Evolutionary conservation across 2,329 filamentous ascomycete species (phyloP), one percentile per base, ranked within the genome.

Genomic region (Paecilomyces fulvus): DNA sequence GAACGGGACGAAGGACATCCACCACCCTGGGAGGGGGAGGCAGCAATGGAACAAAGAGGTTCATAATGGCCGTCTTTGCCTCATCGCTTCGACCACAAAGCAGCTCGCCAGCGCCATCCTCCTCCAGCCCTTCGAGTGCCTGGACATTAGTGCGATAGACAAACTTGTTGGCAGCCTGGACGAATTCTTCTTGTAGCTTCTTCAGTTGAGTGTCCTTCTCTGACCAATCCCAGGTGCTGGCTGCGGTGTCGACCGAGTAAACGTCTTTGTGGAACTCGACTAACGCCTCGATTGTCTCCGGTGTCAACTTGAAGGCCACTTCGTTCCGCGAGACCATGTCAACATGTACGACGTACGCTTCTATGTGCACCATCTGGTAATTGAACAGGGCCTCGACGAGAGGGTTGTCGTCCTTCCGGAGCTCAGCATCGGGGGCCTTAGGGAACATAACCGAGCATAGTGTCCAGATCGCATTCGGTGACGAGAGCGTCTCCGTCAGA

Each of bases 261-360:
- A 97, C 83, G 62, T 96, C 90, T 80, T 94, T 92, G 83, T 99
- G 94, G 75, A 95, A 95, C 72, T 96, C 90, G 72, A 96, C 87
- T 62, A 99, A 83, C 54, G 89, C 78, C 68, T 96, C 91, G 76
- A 99, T 99, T 60, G 92, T 91, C 72, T 97, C 94, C 57, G 87
- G 84, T 23, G 92, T 97, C 68, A 99, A 83, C 83, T 99, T 99
- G 83, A 92, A 97, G 64, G 92, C 94, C 68, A 99, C 91, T 79
- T 97, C 94, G 73, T 95, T 94, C 75, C 92, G 88, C 67, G 95
- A 85, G 58, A 99, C 92, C 91, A 97, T 96, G 79, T 99, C 94
- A 75, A 99, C 91, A 75, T 97, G 92, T 59, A 99, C 94, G 65
- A 97, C 92, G 73, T 99, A 99, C 54, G 94, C 94, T 77, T 97